These are phyloP conservation scores for Stephania yunnanensis DNA, from an alignment of 164 flowering plant species.

Conservation along the genomic window DNA sequence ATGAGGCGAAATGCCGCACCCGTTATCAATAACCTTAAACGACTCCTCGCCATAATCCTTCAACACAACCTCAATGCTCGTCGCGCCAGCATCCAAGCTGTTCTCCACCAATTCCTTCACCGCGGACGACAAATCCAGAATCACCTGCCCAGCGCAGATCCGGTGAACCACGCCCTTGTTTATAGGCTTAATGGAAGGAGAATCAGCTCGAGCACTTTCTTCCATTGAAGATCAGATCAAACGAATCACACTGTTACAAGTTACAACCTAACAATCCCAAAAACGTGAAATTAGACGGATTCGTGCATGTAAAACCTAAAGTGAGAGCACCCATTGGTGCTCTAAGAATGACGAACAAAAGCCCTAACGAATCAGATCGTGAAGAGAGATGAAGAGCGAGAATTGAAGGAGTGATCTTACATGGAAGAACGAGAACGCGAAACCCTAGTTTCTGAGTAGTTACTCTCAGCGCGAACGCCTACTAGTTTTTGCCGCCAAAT, in stretches of 20 bases:
- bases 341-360: too few relatives aligned
- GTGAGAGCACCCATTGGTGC: not conserved
- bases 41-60: constrained; percentile 73
- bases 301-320: not conserved
- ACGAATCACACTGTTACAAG: constrained; percentile 6
- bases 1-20: constrained; percentile 79
- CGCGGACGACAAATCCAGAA: constrained; percentile 90
- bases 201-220: constrained; percentile 12
- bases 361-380: not conserved
- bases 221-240: constrained; percentile 21
- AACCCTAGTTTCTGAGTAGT: not conserved
- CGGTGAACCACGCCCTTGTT: constrained; percentile 67
- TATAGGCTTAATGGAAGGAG: constrained; percentile 54
- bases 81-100: constrained; percentile 98
- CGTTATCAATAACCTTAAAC: constrained; percentile 85
- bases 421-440: not conserved
- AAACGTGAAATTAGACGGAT: not conserved
- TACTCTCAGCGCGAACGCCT: not conserved
- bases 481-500: constrained; percentile 1
- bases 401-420: not conserved
- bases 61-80: constrained; percentile 65
- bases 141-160: constrained; percentile 92
- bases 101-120: constrained; percentile 97
- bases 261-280: not conserved
- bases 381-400: not conserved